A percentile compares a stretch with the other conserved stretches of the same genome.
Conservation (phyloP, 345 rosid species). For the Psidium guajava region DNA sequence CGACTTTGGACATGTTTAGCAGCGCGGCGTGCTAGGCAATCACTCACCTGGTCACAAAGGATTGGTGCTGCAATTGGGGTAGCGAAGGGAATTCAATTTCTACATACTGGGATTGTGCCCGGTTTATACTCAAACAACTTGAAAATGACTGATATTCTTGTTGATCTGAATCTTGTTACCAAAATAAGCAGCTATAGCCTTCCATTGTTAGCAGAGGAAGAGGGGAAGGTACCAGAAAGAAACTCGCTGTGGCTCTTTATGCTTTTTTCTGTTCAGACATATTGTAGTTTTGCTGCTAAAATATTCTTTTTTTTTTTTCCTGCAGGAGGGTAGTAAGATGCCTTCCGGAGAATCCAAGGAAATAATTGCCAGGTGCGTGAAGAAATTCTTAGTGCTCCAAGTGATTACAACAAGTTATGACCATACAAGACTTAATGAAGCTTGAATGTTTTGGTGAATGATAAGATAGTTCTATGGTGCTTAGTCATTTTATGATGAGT, state of each 20-base stretch:
- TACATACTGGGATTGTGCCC: slow-evolving; percentile 87
- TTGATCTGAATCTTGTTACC: slow-evolving; percentile 71
- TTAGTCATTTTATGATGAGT: neutral
- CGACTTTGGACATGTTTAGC: slow-evolving; percentile 1
- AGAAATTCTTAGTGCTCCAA: neutral
- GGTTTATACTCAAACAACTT: slow-evolving; percentile 72
- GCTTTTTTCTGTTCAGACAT: neutral
- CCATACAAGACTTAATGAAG: neutral
- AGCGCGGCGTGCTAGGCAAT: slow-evolving; percentile 34
- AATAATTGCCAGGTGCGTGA: slow-evolving; percentile 3
- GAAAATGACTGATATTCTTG: slow-evolving; percentile 67
- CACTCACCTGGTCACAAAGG: slow-evolving; percentile 73
- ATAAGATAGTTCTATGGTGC: neutral
- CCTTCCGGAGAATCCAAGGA: slow-evolving; percentile 34
- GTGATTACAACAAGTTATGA: neutral
- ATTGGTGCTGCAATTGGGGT: slow-evolving; percentile 77
- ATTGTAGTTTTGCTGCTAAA: neutral
- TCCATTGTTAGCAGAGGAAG: slow-evolving; percentile 57
- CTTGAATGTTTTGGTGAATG: neutral
- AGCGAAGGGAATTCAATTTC: slow-evolving; percentile 79
- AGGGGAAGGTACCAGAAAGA: slow-evolving; percentile 38
- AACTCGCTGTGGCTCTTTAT: neutral
- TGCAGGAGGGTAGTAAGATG: slow-evolving; percentile 43
- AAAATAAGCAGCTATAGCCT: slow-evolving; percentile 85
- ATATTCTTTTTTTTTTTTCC: neutral